phyloP scores from a whole-genome alignment of 306 rosid genomes.

The Prunus mume region DNA sequence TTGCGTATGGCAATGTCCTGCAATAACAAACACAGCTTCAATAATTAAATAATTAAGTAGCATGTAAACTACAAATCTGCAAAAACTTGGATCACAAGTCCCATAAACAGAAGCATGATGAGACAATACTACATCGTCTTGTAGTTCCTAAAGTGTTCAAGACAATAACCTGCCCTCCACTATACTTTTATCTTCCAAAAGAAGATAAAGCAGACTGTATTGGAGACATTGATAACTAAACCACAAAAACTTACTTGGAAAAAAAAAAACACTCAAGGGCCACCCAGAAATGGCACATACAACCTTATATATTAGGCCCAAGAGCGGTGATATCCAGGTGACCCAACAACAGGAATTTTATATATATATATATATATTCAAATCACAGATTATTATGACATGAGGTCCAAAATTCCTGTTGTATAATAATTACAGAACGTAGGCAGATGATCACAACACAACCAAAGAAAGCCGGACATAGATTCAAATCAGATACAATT shows the following conservation, averaged over 20 bases:
- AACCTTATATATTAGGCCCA: neutral
- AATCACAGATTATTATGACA: neutral
- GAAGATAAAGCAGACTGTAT: neutral
- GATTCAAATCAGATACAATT: neutral
- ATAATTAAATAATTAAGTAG: conserved; percentile 10
- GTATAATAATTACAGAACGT: neutral
- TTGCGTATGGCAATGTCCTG: conserved; percentile 90
- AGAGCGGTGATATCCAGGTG: neutral
- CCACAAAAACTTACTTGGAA: neutral
- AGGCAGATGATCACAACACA: neutral
- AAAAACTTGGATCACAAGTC: neutral
- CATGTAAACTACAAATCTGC: neutral
- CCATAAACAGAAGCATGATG: neutral
- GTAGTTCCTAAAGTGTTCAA: neutral
- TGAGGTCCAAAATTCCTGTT: neutral
- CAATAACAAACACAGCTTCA: conserved; percentile 16
- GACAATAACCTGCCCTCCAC: neutral
- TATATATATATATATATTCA: too few species aligned
- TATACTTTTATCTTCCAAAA: neutral
- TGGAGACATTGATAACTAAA: neutral
- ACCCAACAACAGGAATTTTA: neutral
- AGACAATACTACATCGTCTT: neutral
- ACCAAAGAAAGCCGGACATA: neutral
- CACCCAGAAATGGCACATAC: neutral
- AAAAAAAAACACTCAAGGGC: neutral